Conservation (phyloP, 2,329 filamentous ascomycete species). For the Dactylellina drechsleri region DNA sequence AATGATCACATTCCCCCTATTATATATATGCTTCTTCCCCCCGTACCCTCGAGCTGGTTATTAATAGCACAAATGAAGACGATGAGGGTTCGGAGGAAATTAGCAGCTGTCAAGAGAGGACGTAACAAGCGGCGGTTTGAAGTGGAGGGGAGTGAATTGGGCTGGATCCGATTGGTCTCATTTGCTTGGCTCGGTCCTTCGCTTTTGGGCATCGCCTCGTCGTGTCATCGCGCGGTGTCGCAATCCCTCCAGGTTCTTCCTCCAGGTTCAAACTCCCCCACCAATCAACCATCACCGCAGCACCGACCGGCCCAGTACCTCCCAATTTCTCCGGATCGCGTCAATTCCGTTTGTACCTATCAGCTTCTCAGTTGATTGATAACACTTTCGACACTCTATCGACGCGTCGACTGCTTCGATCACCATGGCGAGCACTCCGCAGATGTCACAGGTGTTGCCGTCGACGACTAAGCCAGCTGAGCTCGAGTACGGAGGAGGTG, state of each 20-base stretch:
- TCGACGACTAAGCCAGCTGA: slow-evolving; percentile 52
- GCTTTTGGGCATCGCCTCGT: slow-evolving; percentile 7
- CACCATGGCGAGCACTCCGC: slow-evolving; percentile 54
- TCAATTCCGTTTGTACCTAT: slow-evolving; percentile 10
- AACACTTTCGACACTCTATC: not conserved
- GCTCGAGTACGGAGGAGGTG: slow-evolving; percentile 54
- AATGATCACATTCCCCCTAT: slow-evolving; percentile 39
- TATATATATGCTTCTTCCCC: slow-evolving; percentile 5
- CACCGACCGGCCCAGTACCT: not conserved
- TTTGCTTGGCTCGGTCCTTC: slow-evolving; percentile 28
- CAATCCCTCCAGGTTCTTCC: slow-evolving; percentile 20
- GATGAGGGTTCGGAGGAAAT: slow-evolving; percentile 44
- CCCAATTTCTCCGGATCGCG: not conserved
- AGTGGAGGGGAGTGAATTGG: not conserved
- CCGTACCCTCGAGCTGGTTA: slow-evolving; percentile 28
- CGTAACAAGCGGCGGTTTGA: no score
- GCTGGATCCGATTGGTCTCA: slow-evolving; percentile 52
- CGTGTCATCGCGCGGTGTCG: slow-evolving; percentile 38
- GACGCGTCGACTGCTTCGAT: slow-evolving; percentile 37
- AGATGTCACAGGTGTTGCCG: slow-evolving; percentile 40
- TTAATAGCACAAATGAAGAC: slow-evolving; percentile 37
- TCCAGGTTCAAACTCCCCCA: slow-evolving; percentile 16
- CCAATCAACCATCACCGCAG: slow-evolving; percentile 8
- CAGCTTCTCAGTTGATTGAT: not conserved
- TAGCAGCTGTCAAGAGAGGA: slow-evolving; percentile 21